Evolutionary conservation across 1,284 basidiomycete genomes (phyloP).

Genomic region (Afroboletus lepidellus): DNA sequence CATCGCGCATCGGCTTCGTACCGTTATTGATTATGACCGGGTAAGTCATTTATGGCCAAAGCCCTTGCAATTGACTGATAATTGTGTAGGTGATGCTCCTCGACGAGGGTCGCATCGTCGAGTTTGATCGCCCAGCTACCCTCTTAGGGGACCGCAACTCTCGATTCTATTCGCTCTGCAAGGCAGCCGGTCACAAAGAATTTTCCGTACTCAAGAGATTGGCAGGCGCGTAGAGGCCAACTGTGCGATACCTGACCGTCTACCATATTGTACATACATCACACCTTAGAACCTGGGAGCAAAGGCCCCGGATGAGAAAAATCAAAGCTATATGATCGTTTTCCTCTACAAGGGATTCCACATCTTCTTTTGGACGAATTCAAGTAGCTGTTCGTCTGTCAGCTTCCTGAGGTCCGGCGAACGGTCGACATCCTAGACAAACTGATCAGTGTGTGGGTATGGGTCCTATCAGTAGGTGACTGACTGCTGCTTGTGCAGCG

Average conservation of each 20-base stretch:
- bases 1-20: constrained; percentile 69
- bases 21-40: constrained; percentile 68
- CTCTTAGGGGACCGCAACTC: constrained; percentile 67
- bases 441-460: constrained; percentile 33
- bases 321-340: not conserved
- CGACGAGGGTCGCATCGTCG: constrained; percentile 82
- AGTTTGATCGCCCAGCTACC: constrained; percentile 72
- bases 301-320: not conserved
- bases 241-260: not conserved
- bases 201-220: constrained; percentile 71
- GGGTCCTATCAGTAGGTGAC: constrained; percentile 19
- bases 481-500: constrained; percentile 71
- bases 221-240: constrained; percentile 46
- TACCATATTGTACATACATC: constrained; percentile 3
- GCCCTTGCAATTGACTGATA: not conserved
- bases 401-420: constrained; percentile 52
- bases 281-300: not conserved
- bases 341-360: constrained; percentile 43
- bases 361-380: constrained; percentile 62
- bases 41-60: constrained; percentile 35
- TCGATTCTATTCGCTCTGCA: constrained; percentile 76
- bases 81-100: constrained; percentile 72
- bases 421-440: constrained; percentile 10
- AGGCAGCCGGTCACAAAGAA: constrained; percentile 79
- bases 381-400: constrained; percentile 54